Percentiles rank a stretch among this genome's conserved stretches.
phyloP scores from a whole-genome alignment of 345 rosid species.

The Camelina neglecta region DNA sequence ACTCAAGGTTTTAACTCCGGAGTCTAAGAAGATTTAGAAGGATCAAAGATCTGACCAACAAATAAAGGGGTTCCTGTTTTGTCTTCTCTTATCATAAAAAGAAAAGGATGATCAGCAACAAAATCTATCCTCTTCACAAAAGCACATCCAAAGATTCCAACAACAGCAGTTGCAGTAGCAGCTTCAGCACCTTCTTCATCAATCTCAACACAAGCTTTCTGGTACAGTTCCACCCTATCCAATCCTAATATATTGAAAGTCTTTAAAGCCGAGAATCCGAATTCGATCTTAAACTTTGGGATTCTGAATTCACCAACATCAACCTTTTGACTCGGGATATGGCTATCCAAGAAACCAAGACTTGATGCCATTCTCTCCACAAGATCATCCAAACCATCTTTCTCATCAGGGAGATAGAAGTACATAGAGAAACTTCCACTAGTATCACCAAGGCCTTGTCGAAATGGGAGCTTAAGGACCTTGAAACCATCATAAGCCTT shows the following conservation, averaged over 20 bases:
- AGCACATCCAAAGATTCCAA: neutral
- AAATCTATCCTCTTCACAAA: constrained; percentile 5
- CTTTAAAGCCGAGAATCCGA: constrained; percentile 8
- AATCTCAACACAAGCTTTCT: constrained; percentile 20
- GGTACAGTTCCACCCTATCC: neutral
- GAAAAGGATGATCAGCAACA: constrained; percentile 34
- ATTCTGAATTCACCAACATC: neutral
- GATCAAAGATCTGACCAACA: constrained; percentile 33
- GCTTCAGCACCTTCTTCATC: constrained; percentile 3
- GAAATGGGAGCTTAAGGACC: constrained; percentile 29
- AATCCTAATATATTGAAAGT: neutral
- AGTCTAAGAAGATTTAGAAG: constrained; percentile 11
- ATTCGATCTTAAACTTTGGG: constrained; percentile 34
- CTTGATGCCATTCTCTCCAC: constrained; percentile 16
- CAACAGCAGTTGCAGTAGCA: neutral
- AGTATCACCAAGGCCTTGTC: neutral
- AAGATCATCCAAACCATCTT: constrained; percentile 7
- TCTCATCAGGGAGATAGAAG: constrained; percentile 19
- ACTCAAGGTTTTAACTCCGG: neutral
- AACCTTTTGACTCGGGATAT: neutral
- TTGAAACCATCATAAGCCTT: constrained; percentile 14
- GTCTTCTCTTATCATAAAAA: constrained; percentile 25
- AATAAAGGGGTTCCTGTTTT: constrained; percentile 13
- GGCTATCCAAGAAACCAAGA: constrained; percentile 28
- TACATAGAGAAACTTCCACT: constrained; percentile 5